Evolutionary conservation across 768 basidiomycete species (phyloP).

Genomic region (Lactarius evosmus): DNA sequence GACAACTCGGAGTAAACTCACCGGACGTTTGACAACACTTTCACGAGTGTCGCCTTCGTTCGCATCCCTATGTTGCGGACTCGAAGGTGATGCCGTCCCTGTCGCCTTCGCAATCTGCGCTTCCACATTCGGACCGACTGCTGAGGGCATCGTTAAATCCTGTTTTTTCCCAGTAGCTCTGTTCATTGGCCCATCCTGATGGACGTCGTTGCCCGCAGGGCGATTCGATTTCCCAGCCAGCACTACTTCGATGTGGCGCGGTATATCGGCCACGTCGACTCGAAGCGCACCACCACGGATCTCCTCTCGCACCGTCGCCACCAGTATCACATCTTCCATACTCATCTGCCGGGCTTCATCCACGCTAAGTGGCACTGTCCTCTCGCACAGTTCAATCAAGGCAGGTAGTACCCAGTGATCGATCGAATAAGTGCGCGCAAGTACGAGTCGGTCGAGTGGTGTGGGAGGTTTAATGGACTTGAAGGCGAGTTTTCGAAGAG

Average conservation of each 20-base stretch:
- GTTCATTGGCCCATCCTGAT: not conserved
- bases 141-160: not conserved
- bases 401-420: conserved; percentile 23
- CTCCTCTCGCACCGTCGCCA: conserved; percentile 23
- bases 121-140: not conserved
- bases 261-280: conserved; percentile 5
- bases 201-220: not conserved
- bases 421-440: conserved; percentile 24
- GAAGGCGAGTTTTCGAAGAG: conserved; percentile 30
- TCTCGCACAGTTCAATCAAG: conserved; percentile 18
- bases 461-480: conserved; percentile 20
- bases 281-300: not conserved
- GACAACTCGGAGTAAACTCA: not conserved
- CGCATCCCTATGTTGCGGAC: not conserved
- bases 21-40: not conserved
- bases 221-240: not conserved
- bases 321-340: conserved; percentile 21
- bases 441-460: conserved; percentile 19
- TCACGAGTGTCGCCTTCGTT: not conserved
- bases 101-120: not conserved
- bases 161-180: not conserved
- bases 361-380: conserved; percentile 15
- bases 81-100: not conserved
- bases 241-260: not conserved
- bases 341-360: conserved; percentile 18